Percentiles rank a stretch among this genome's conserved stretches.
Evolutionary conservation across 176 grass and related monocot genomes (phyloP).

Genomic region (Alopecurus myosuroides): DNA sequence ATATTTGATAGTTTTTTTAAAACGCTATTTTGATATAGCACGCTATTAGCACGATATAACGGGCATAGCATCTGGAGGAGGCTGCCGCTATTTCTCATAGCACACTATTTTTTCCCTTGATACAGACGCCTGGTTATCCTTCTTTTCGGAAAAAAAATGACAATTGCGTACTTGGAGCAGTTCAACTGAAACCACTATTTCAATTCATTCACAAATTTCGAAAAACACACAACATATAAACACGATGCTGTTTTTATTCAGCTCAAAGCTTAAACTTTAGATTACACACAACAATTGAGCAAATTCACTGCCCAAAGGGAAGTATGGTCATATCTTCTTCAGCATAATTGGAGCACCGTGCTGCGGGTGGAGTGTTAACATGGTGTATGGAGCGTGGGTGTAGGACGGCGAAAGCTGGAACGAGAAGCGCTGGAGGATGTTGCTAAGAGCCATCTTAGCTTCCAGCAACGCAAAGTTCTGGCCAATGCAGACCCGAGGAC

Average conservation of each 20-base stretch:
- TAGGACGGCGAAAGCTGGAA: conserved; percentile 66
- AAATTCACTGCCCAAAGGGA: not conserved
- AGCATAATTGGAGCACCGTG: conserved; percentile 63
- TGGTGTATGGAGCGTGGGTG: conserved; percentile 42
- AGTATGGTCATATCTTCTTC: conserved; percentile 32
- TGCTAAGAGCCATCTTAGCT: conserved; percentile 59
- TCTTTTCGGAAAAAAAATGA: too few species aligned
- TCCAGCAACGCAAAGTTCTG: conserved; percentile 64
- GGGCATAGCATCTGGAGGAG: too few species aligned
- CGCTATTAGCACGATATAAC: too few species aligned
- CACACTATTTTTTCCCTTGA: too few species aligned
- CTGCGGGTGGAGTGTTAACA: conserved; percentile 61
- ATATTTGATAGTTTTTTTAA: too few species aligned
- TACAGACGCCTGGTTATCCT: too few species aligned
- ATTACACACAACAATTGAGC: not conserved
- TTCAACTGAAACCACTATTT: not conserved
- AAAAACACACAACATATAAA: not conserved
- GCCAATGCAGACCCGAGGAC: conserved; percentile 66
- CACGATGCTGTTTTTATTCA: not conserved
- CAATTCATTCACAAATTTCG: not conserved
- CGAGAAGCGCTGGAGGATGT: conserved; percentile 63
- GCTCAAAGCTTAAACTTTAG: not conserved
- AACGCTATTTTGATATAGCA: too few species aligned
- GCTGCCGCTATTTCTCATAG: too few species aligned
- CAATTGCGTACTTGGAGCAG: too few species aligned